Evolutionary conservation across 2,329 filamentous ascomycete genomes (phyloP).

Genomic region (Cryphonectria japonica): DNA sequence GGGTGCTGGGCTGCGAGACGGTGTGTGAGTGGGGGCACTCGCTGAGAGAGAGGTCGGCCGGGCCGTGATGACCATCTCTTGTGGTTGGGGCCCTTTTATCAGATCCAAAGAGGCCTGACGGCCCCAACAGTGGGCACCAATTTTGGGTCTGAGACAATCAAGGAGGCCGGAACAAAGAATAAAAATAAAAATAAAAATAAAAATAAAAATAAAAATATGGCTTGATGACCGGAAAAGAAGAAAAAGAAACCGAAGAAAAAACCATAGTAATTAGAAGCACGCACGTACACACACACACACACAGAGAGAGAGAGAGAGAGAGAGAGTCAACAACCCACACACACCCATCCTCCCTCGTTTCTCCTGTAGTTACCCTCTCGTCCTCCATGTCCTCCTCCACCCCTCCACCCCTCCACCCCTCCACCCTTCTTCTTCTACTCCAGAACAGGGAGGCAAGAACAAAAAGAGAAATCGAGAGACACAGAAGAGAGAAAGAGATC

Average conservation of each 20-base stretch:
- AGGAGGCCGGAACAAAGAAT: not conserved
- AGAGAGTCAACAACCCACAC: not conserved
- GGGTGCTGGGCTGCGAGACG: not conserved
- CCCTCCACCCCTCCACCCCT: not conserved
- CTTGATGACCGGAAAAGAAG: not conserved
- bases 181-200: no score
- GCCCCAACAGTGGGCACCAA: not conserved
- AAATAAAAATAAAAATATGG: no score
- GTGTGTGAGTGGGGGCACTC: not conserved
- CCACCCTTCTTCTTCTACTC: not conserved
- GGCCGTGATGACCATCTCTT: not conserved
- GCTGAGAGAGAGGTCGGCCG: not conserved
- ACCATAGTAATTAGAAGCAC: not conserved
- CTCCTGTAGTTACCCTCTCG: not conserved
- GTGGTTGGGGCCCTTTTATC: not conserved
- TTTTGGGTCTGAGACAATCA: not conserved
- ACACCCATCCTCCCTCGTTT: no score
- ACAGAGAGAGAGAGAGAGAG: not conserved
- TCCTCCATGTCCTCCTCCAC: not conserved
- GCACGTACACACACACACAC: not conserved
- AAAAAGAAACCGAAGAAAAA: not conserved
- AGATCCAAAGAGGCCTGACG: not conserved
- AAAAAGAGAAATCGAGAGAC: not conserved
- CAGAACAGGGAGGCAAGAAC: not conserved
- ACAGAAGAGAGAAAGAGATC: not conserved